These are phyloP conservation scores for Bacterosira constricta DNA, from an alignment of 108 stramenopile genomes.

Conservation along the genomic window DNA sequence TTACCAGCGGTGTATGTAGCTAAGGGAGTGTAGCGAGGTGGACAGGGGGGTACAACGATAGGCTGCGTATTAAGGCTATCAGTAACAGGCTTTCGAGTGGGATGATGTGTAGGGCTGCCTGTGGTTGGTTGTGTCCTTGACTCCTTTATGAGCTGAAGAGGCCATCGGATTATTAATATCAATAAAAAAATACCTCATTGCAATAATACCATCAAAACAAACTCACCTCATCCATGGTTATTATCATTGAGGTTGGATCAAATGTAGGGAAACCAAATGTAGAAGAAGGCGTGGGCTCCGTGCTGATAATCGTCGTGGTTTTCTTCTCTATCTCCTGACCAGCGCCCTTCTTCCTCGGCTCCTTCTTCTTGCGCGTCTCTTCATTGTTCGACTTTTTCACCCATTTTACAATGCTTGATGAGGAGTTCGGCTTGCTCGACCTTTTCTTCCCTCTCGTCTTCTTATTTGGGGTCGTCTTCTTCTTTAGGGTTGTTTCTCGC, in stretches of 20 bases:
- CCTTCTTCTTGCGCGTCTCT: too few relatives aligned
- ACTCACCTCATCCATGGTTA: background rate
- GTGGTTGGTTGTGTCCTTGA: background rate
- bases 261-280: too few relatives aligned
- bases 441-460: background rate
- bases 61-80: too few relatives aligned
- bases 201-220: too few relatives aligned
- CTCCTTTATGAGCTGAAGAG: background rate
- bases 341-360: too few relatives aligned
- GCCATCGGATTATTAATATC: background rate
- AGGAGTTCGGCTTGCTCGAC: background rate
- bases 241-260: too few relatives aligned
- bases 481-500: background rate
- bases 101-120: too few relatives aligned
- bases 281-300: background rate
- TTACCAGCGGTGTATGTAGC: background rate
- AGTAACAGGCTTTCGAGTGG: too few relatives aligned
- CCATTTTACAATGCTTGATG: too few relatives aligned
- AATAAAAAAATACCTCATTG: background rate
- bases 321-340: too few relatives aligned
- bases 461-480: background rate
- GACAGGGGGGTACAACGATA: background rate
- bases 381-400: background rate
- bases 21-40: background rate
- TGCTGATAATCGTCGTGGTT: background rate